Base-by-base conservation (phyloP, 805 yeast genomes). In the Komagataella kurtzmanii region DNA sequence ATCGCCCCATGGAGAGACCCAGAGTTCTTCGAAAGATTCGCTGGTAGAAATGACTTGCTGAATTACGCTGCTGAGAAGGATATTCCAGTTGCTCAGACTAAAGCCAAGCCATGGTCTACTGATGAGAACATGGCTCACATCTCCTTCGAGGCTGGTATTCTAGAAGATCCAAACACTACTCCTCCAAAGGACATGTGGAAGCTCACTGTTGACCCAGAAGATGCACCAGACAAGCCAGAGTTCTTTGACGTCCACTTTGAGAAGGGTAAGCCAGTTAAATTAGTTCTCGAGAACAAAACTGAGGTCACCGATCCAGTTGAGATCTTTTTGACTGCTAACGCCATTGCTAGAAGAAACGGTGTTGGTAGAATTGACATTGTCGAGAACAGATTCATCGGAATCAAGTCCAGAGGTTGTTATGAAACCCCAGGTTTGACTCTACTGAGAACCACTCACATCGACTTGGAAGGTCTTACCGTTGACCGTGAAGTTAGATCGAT, bases 101-200 rank as follows among this genome's bases (percentile, higher is more conserved):
- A 89, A 72, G 88, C 98, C 58, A 93, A 93, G 77, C 99, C 99
- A 61, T 93, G 99, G 99, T 90, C 98, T 44, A 93, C 99, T 53
- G 99, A 93, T 69, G 99, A 93, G 76, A 93, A 93, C 80, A 75
- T 91, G 81, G 99, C 98, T 48, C 99, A 93, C 73, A 93, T 93
- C 69, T 91, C 98, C 45, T 93, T 87, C 69, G 99, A 93, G 77
- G 99, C 99, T 57, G 99, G 99, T 73, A 93, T 93, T 60, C 81
- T 93, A 65, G 99, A 93, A 75, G 96, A 93, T 74, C 99, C 99
- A 66, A 87, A 93, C 70, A 83, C 91, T 61, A 93, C 99, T 51
- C 99, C 99, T 58, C 99, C 99, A 73, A 91, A 90, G 76, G 99
- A 93, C 70, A 93, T 93, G 99, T 93, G 99, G 99, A 93, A 93